These are phyloP conservation scores for Moringa oleifera DNA, from an alignment of 345 rosid genomes.

Conservation along the genomic window DNA sequence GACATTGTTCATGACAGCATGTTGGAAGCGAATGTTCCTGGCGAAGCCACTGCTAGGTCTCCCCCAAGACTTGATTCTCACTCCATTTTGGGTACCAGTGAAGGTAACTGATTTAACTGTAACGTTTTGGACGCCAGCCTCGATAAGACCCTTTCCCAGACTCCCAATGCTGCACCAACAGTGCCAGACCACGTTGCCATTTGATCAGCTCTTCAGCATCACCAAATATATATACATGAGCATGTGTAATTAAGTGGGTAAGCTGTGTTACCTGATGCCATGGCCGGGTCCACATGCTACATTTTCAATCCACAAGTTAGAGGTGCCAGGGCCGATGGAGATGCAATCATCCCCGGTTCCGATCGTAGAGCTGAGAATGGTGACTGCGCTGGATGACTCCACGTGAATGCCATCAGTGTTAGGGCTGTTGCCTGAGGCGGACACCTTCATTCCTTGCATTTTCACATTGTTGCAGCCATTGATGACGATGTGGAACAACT, in stretches of 20 bases:
- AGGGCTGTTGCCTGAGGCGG: constrained; percentile 46
- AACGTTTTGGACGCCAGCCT: constrained; percentile 55
- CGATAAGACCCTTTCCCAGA: constrained; percentile 38
- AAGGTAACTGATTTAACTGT: constrained; percentile 35
- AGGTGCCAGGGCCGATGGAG: constrained; percentile 55
- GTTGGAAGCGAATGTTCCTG: constrained; percentile 48
- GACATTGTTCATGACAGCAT: constrained; percentile 45
- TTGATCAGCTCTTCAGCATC: no score
- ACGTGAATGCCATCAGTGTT: constrained; percentile 70
- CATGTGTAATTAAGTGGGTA: not conserved
- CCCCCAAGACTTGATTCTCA: constrained; percentile 72
- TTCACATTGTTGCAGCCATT: constrained; percentile 43
- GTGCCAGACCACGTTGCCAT: no score
- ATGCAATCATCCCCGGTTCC: constrained; percentile 64
- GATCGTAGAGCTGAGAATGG: constrained; percentile 38
- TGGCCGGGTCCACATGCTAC: constrained; percentile 54
- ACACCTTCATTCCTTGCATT: constrained; percentile 28
- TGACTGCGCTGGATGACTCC: constrained; percentile 33
- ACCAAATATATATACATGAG: no score
- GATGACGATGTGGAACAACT: constrained; percentile 48
- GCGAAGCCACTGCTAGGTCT: constrained; percentile 53
- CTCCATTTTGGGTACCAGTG: constrained; percentile 46
- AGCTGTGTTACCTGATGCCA: not conserved
- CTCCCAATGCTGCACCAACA: constrained; percentile 38
- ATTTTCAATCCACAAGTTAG: constrained; percentile 41